phyloP scores from a whole-genome alignment of 441 rosid species.

The Raphanus hybrid region DNA sequence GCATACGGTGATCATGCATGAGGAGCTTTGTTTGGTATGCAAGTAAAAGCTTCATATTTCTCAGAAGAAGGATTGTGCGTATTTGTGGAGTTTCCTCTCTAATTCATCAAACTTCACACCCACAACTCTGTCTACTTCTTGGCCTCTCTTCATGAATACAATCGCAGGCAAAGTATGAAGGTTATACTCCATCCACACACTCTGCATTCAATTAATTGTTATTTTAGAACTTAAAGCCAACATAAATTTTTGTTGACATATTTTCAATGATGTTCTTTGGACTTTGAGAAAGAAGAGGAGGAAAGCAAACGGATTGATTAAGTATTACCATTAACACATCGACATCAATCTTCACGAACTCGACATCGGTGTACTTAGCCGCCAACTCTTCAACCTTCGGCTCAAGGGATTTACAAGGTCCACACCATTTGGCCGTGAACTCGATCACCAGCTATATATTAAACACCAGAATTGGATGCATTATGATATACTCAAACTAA shows the following conservation, averaged over 20 bases:
- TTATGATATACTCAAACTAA: background rate
- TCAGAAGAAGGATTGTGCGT: constrained; percentile 30
- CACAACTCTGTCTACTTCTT: constrained; percentile 56
- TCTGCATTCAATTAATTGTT: constrained; percentile 42
- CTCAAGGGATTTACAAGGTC: constrained; percentile 71
- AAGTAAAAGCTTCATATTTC: constrained; percentile 15
- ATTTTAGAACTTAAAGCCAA: background rate
- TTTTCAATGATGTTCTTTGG: background rate
- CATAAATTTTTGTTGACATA: background rate
- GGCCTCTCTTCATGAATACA: constrained; percentile 67
- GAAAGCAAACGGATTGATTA: background rate
- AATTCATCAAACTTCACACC: constrained; percentile 65
- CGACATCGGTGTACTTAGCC: constrained; percentile 55
- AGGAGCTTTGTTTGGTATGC: constrained; percentile 17
- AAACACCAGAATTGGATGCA: background rate
- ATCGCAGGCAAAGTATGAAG: constrained; percentile 64
- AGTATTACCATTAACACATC: constrained; percentile 56
- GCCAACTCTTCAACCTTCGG: constrained; percentile 67
- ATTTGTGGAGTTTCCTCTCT: constrained; percentile 59
- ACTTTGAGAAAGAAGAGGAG: constrained; percentile 1
- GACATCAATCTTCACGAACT: constrained; percentile 76
- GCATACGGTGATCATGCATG: constrained; percentile 13
- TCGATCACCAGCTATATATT: constrained; percentile 61
- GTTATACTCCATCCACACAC: constrained; percentile 50
- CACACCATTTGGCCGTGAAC: constrained; percentile 86